Percentiles rank a stretch among this genome's conserved stretches.
phyloP scores from a whole-genome alignment of 306 rosid species.

The Dicorynia guianensis region DNA sequence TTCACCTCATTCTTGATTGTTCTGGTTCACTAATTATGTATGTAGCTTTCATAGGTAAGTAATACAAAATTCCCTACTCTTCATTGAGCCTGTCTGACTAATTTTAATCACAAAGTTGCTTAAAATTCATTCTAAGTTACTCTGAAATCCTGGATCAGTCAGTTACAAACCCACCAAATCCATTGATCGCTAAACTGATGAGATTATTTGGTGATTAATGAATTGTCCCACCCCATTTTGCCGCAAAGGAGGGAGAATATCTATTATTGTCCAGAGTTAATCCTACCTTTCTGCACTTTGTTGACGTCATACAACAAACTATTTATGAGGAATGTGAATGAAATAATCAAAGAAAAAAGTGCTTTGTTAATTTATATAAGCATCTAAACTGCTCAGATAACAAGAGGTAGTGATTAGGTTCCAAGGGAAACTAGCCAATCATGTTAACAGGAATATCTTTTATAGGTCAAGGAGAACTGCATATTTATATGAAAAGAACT shows the following conservation, averaged over 20 bases:
- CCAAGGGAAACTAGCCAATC: neutral
- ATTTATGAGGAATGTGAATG: conserved; percentile 16
- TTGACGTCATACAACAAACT: no score
- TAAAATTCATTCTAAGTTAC: conserved; percentile 8
- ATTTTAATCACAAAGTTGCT: neutral
- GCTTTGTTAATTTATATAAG: neutral
- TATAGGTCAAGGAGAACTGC: conserved; percentile 9
- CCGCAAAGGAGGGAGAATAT: neutral
- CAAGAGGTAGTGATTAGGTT: neutral
- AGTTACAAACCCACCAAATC: conserved; percentile 16
- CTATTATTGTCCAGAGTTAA: neutral
- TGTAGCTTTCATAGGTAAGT: conserved; percentile 4
- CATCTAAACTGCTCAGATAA: neutral
- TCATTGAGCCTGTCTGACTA: conserved; percentile 9
- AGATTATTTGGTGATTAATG: conserved; percentile 25
- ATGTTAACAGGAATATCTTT: neutral
- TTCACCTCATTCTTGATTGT: neutral
- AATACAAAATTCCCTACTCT: neutral
- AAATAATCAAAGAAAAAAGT: conserved; percentile 4
- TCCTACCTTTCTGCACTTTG: neutral
- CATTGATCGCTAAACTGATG: neutral
- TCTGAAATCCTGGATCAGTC: neutral
- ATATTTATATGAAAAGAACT: neutral
- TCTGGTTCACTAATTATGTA: conserved; percentile 7
- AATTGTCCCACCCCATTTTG: no score